phyloP scores from a whole-genome alignment of 257 asterid species.

The Nicotiana tabacum region DNA sequence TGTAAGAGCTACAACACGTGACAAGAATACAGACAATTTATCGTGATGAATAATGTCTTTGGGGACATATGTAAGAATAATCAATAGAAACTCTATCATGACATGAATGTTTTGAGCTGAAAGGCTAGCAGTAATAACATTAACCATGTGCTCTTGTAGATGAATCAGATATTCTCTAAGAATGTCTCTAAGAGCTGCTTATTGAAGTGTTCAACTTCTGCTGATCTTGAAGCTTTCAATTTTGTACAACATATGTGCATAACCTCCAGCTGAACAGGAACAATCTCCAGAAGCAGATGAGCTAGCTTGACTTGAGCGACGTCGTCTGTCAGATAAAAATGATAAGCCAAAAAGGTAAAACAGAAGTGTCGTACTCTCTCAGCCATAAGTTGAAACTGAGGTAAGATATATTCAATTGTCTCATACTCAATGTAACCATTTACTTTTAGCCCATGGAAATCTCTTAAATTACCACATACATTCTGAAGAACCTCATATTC shows the following conservation, averaged over 20 bases:
- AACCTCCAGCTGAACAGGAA: not conserved
- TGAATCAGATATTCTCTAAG: too few species aligned
- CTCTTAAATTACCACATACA: not conserved
- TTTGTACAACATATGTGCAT: not conserved
- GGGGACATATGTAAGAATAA: too few species aligned
- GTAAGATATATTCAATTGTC: not conserved
- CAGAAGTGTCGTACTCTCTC: not conserved
- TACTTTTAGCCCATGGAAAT: not conserved
- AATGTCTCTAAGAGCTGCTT: too few species aligned
- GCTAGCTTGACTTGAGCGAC: not conserved
- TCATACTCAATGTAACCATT: not conserved
- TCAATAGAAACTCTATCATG: too few species aligned
- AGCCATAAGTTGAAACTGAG: not conserved
- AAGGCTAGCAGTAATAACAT: too few species aligned
- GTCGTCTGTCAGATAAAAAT: too few species aligned
- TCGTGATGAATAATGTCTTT: too few species aligned
- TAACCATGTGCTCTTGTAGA: too few species aligned
- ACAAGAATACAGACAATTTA: too few species aligned
- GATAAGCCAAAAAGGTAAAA: not conserved
- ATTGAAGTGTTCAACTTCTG: too few species aligned
- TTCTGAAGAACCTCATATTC: not conserved
- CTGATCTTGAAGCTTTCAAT: not conserved
- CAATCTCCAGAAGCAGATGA: not conserved
- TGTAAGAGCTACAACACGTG: too few species aligned
- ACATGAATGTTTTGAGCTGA: too few species aligned